Evolutionary conservation across 495 filamentous ascomycete species (phyloP).

Genomic region (Daldinia decipiens): DNA sequence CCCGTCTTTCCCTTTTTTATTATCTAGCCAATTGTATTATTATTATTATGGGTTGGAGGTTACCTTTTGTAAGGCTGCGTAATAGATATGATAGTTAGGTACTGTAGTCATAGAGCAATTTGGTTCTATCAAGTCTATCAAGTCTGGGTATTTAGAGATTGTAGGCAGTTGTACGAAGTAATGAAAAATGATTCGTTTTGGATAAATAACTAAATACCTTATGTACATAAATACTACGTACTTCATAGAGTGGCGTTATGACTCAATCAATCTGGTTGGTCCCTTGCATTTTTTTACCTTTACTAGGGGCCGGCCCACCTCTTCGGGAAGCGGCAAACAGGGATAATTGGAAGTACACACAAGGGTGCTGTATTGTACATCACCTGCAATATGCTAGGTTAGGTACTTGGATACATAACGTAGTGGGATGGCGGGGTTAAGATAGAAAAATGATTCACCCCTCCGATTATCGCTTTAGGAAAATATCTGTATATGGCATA

Average conservation of each 20-base stretch:
- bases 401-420: neutral
- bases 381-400: neutral
- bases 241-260: slow-evolving; percentile 12
- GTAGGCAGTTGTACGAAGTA: no score
- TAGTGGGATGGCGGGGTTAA: slow-evolving; percentile 34
- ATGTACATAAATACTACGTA: slow-evolving; percentile 4
- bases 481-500: slow-evolving; percentile 1
- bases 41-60: no score
- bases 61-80: no score
- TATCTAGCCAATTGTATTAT: no score
- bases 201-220: no score
- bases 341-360: neutral
- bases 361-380: no score
- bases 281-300: slow-evolving; percentile 25
- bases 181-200: no score
- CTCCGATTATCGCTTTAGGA: slow-evolving; percentile 38
- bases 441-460: slow-evolving; percentile 4
- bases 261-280: slow-evolving; percentile 12
- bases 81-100: no score
- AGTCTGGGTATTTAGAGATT: no score
- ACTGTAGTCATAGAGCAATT: no score
- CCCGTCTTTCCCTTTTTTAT: no score
- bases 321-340: slow-evolving; percentile 9
- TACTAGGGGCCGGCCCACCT: slow-evolving; percentile 7
- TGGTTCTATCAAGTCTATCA: no score